Evolutionary conservation across 768 basidiomycete genomes (phyloP), one percentile per base, ranked within the genome.

Genomic region (Pilatotrama ljubarskyi): DNA sequence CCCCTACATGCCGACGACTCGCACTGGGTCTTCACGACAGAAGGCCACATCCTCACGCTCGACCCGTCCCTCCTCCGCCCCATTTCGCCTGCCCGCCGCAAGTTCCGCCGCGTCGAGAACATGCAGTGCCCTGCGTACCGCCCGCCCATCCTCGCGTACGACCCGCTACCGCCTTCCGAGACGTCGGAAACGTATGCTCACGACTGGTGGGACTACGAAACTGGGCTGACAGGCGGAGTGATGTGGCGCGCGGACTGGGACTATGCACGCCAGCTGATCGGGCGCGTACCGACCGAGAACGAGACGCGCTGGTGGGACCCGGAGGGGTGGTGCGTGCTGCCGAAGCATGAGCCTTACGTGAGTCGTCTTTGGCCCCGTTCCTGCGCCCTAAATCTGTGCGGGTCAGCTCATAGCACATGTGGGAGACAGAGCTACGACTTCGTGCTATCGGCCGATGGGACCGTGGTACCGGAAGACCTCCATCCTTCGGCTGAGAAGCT

Each of bases 21-120:
- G 0, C 91, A 94, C 71, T 90, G 87, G 62, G 91, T 98, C 10
- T 90, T 97, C 70, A 93, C 95, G 6, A 99, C 97, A 0, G 97
- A 98, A 73, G 97, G 96, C 0, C 97, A 99, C 70, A 81, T 93
- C 24, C 78, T 99, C 43, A 80, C 80, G 11, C 80, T 97, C 18
- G 84, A 84, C 1, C 72, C 66, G 38, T 68, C 82, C 46, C 77
- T 83, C 50, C 76, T 90, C 26, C 82, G 78, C 62, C 81, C 83
- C 8, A 74, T 82, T 37, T 84, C 89, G n/a, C 62, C 82, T 32
- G 74, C 82, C 3, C 83, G 86, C 17, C 81, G 82, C 67, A 82
- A 82, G 63, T 74, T 85, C 62, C 85, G 91, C 18, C 80, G 81
- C 22, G 78, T 84, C 25, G 84, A 89, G 66, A 82, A 74, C 57